Conservation (phyloP, 805 yeast species). For the Yamadazyma tumulicola region DNA sequence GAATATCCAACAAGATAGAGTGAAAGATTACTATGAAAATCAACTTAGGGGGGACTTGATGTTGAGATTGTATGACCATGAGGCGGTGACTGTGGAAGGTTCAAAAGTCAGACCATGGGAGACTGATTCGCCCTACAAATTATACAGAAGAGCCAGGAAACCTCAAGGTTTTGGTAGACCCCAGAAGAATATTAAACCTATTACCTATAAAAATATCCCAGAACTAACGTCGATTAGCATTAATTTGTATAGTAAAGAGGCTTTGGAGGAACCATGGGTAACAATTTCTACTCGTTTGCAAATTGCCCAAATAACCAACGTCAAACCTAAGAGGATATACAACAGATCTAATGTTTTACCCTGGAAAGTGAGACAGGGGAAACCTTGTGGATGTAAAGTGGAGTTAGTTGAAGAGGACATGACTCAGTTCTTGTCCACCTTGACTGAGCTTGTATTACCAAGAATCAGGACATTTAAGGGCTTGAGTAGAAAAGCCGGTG, state of each 20-base stretch:
- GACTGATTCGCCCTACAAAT: slow-evolving; percentile 80
- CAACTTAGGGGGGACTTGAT: slow-evolving; percentile 75
- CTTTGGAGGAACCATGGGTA: slow-evolving; percentile 65
- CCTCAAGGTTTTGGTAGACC: slow-evolving; percentile 76
- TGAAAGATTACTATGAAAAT: slow-evolving; percentile 69
- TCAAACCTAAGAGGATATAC: slow-evolving; percentile 68
- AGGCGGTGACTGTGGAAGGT: slow-evolving; percentile 52
- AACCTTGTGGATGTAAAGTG: slow-evolving; percentile 87
- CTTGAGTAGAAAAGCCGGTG: slow-evolving; percentile 73
- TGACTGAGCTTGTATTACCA: slow-evolving; percentile 91
- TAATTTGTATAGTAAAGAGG: slow-evolving; percentile 73
- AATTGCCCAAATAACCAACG: slow-evolving; percentile 92
- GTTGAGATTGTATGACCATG: slow-evolving; percentile 73
- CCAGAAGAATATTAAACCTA: slow-evolving; percentile 68
- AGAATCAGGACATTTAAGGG: slow-evolving; percentile 87
- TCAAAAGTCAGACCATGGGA: slow-evolving; percentile 81
- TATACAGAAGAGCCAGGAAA: slow-evolving; percentile 72
- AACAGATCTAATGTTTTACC: slow-evolving; percentile 77
- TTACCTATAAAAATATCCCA: slow-evolving; percentile 71
- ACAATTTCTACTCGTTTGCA: slow-evolving; percentile 76
- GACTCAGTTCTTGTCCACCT: slow-evolving; percentile 79
- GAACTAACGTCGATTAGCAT: slow-evolving; percentile 61
- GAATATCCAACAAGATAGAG: slow-evolving; percentile 74
- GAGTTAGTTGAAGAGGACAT: slow-evolving; percentile 75
- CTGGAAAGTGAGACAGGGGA: slow-evolving; percentile 86